Evolutionary conservation across 768 basidiomycete species (phyloP).

Genomic region (Cyclocybe cylindracea): DNA sequence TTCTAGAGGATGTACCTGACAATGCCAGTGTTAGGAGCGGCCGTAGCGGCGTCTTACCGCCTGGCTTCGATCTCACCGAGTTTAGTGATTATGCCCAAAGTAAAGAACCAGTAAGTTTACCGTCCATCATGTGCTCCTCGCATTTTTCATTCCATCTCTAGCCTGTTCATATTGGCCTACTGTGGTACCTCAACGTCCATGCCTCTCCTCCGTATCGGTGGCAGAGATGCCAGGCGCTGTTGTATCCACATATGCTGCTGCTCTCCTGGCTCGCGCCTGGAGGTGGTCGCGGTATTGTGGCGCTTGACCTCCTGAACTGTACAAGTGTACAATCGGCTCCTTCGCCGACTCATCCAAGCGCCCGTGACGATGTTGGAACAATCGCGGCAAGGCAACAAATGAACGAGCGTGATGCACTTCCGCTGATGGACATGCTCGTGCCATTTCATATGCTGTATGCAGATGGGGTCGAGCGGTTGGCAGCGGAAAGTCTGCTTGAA

Average conservation of each 20-base stretch:
- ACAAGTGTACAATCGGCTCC: constrained; percentile 83
- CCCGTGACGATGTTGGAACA: constrained; percentile 85
- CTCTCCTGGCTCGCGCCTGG: constrained; percentile 87
- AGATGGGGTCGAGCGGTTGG: constrained; percentile 87
- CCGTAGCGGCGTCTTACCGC: constrained; percentile 36
- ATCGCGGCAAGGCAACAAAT: constrained; percentile 73
- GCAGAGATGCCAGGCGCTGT: constrained; percentile 80
- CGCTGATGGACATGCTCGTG: constrained; percentile 72
- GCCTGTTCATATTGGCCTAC: constrained; percentile 82
- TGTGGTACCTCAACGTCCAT: constrained; percentile 95
- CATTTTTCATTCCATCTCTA: constrained; percentile 30
- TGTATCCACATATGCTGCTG: constrained; percentile 82
- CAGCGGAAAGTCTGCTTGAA: constrained; percentile 85
- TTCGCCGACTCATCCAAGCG: constrained; percentile 78
- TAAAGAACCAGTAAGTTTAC: constrained; percentile 44
- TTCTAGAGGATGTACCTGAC: constrained; percentile 21
- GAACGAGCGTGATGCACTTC: constrained; percentile 42
- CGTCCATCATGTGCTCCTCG: constrained; percentile 2
- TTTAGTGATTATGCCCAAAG: constrained; percentile 50
- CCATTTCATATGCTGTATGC: constrained; percentile 91
- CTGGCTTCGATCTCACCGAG: constrained; percentile 45
- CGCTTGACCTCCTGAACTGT: constrained; percentile 84
- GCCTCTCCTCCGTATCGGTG: constrained; percentile 74
- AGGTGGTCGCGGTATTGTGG: constrained; percentile 83
- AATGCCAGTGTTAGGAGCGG: constrained; percentile 30